Evolutionary conservation across 306 rosid species (phyloP).

Genomic region (Lathyrus aphaca): DNA sequence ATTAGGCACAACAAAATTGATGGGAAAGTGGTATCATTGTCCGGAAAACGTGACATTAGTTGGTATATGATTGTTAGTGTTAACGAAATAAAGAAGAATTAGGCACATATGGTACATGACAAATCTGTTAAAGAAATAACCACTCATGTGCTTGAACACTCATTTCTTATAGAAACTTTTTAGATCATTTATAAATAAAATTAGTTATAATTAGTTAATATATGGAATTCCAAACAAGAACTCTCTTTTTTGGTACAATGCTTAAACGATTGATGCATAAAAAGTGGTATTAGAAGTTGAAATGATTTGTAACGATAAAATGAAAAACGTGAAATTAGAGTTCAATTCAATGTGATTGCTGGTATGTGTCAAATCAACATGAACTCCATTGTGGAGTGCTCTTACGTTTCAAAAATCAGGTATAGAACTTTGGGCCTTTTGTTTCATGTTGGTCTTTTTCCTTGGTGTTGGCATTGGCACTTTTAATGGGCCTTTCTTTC

Average conservation of each 20-base stretch:
- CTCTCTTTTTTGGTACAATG: not conserved
- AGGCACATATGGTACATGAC: not conserved
- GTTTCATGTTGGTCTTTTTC: not conserved
- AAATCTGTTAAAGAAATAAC: not conserved
- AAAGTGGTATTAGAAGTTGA: not conserved
- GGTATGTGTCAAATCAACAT: not conserved
- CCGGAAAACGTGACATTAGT: not conserved
- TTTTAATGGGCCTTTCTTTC: not conserved
- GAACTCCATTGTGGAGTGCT: not conserved
- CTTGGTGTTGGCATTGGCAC: not conserved
- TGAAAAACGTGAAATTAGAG: constrained; percentile 23
- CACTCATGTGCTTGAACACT: not conserved
- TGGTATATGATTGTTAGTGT: not conserved
- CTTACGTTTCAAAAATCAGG: not conserved
- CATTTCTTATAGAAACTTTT: no score
- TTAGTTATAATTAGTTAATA: no score
- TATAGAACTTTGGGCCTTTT: not conserved
- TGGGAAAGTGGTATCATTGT: not conserved
- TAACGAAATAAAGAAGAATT: not conserved
- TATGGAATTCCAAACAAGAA: no score
- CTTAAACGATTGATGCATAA: not conserved
- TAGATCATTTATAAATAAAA: no score
- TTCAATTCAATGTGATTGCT: not conserved
- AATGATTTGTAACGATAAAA: not conserved
- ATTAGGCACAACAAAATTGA: not conserved